Percentiles rank a stretch among this genome's conserved stretches.
phyloP scores from a whole-genome alignment of 1,284 basidiomycete genomes.

The Ceratobasidium sp. region DNA sequence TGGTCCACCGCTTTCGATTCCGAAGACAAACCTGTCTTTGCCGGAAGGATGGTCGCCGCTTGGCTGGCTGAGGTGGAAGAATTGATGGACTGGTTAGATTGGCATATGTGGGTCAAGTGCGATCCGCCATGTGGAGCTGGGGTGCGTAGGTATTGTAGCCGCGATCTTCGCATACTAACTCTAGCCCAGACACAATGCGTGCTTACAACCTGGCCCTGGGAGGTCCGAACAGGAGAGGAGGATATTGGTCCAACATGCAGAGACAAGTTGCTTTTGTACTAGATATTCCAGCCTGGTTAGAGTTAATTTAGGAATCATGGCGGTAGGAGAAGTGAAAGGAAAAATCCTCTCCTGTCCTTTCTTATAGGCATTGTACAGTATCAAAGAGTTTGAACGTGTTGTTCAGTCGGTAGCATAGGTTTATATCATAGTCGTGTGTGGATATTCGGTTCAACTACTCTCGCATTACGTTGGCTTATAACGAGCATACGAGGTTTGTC shows the following conservation, averaged over 20 bases:
- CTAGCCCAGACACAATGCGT: conserved; percentile 9
- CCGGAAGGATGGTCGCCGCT: conserved; percentile 46
- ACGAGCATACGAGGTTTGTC: conserved; percentile 59
- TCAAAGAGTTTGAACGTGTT: neutral
- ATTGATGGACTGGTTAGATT: conserved; percentile 64
- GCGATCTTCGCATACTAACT: neutral
- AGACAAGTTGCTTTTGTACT: conserved; percentile 3
- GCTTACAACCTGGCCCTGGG: conserved; percentile 28
- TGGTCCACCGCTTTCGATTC: conserved; percentile 60
- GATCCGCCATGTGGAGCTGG: conserved; percentile 60
- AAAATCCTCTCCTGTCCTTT: neutral
- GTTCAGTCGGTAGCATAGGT: neutral
- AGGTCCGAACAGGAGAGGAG: conserved; percentile 14
- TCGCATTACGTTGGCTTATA: conserved; percentile 63
- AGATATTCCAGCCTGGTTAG: neutral
- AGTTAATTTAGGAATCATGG: neutral
- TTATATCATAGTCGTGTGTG: too few relatives aligned
- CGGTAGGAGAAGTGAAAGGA: too few relatives aligned
- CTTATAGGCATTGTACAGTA: too few relatives aligned
- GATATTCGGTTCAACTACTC: conserved; percentile 60
- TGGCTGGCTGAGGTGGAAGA: conserved; percentile 56
- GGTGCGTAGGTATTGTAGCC: conserved; percentile 53
- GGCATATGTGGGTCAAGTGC: conserved; percentile 64
- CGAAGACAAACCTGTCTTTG: conserved; percentile 48
- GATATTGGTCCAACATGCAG: conserved; percentile 29